These are phyloP conservation scores for Lagerstroemia speciosa DNA, from an alignment of 345 rosid species.

Conservation along the genomic window DNA sequence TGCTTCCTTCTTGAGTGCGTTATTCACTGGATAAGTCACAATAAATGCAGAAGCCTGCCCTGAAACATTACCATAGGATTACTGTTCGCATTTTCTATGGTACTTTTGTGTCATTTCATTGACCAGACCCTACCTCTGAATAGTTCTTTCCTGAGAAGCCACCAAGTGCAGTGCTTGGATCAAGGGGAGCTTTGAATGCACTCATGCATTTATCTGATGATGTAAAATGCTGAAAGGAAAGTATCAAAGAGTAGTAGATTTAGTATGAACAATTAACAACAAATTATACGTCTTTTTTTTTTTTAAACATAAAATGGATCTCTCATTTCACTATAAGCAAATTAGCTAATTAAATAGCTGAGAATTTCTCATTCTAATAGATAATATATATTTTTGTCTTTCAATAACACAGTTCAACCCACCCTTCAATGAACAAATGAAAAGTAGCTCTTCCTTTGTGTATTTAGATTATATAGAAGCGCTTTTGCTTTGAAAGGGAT, in stretches of 20 bases:
- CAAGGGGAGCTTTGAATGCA: constrained; percentile 93
- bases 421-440: background rate
- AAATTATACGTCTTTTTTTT: background rate
- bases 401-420: background rate
- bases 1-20: constrained; percentile 51
- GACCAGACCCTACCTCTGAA: constrained; percentile 51
- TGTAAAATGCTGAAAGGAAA: constrained; percentile 66
- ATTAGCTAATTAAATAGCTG: background rate
- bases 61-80: constrained; percentile 17
- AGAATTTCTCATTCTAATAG: too few species aligned
- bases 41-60: constrained; percentile 91
- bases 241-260: background rate
- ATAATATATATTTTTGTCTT: too few species aligned
- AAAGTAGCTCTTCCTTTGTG: background rate
- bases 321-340: background rate
- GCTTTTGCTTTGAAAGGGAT: background rate
- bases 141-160: constrained; percentile 84
- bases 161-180: constrained; percentile 91
- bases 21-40: constrained; percentile 91
- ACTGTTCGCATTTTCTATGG: constrained; percentile 11
- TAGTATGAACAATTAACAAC: background rate
- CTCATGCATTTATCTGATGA: constrained; percentile 83
- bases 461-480: background rate
- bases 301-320: background rate
- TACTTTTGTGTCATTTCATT: constrained; percentile 5